A percentile compares a stretch with the other conserved stretches of the same genome.
Evolutionary conservation across 1,139 yeast genomes (phyloP).

Genomic region (Pichia sp.): DNA sequence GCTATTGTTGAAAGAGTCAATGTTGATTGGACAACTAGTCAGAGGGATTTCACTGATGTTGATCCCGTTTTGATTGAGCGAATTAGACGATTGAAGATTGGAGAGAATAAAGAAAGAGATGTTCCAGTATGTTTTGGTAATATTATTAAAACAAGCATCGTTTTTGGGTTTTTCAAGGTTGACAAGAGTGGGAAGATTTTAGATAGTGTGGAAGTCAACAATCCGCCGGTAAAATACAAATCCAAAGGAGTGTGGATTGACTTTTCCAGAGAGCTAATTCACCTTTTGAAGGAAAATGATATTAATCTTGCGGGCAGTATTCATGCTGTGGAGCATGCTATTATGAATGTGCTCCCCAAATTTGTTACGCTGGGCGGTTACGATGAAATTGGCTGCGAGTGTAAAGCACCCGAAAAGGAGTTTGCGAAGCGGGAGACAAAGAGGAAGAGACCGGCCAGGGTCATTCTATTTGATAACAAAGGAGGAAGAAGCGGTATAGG

Average conservation of each 20-base stretch:
- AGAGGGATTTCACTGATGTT: constrained; percentile 85
- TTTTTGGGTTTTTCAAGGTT: constrained; percentile 88
- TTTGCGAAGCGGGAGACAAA: constrained; percentile 63
- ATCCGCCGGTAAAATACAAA: constrained; percentile 64
- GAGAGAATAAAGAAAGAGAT: constrained; percentile 23
- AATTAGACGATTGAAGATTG: constrained; percentile 29
- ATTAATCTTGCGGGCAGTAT: constrained; percentile 81
- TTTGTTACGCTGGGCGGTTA: constrained; percentile 48
- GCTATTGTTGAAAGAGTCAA: constrained; percentile 83
- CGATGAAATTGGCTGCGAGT: constrained; percentile 80
- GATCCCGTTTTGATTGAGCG: constrained; percentile 75
- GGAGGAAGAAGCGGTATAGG: constrained; percentile 81
- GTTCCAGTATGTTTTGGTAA: constrained; percentile 70
- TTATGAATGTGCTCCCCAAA: constrained; percentile 67
- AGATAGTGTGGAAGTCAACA: constrained; percentile 88
- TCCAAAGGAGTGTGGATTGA: constrained; percentile 92
- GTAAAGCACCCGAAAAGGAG: constrained; percentile 96
- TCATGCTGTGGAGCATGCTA: constrained; percentile 94
- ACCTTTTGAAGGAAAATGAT: constrained; percentile 43
- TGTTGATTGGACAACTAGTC: constrained; percentile 90
- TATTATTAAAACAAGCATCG: constrained; percentile 61
- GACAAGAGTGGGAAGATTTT: constrained; percentile 68
- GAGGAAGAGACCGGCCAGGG: constrained; percentile 76
- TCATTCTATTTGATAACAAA: constrained; percentile 74
- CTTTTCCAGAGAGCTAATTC: constrained; percentile 58